Base-by-base conservation (phyloP, 352 stramenopile genomes). In the Globisporangium cylindrosporum region DNA sequence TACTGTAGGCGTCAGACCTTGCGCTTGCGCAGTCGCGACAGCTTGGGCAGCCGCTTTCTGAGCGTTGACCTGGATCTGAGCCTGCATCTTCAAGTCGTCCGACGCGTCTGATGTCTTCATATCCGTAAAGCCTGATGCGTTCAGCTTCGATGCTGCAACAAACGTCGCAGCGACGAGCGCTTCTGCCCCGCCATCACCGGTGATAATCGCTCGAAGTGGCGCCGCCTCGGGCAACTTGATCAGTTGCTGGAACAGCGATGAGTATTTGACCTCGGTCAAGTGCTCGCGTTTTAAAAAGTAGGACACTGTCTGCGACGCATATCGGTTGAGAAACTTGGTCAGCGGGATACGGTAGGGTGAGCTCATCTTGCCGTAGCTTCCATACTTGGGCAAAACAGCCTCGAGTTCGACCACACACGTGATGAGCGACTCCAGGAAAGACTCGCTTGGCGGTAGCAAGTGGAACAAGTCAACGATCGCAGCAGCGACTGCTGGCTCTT, bases 381-480 rank as follows among this genome's bases (percentile, higher is more conserved):
- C 93, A 66, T 98, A 99, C 58, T 85, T 84, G 1, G 89, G 90
- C 22, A 99, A 75, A 32, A 96, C 92, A 22, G 87, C 77, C 68
- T 99, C 96, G 7, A 99, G 78, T 64, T 98, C 91, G 14, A 99
- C 89, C 7, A 98, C 97, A 60, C 89, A 97, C 66, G 97, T 97
- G 49, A 99, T 96, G 25, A 99, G 81, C 20, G 90, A 86, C 67
- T 99, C 96, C 41, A 99, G 81, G 75, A 99, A 99, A 4, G 94
- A 90, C 66, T 96, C 88, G 54, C 97, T 97, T 25, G 96, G 88
- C 22, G 97, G 97, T 24, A 99, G 81, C 59, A 98, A 81, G 46
- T 98, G 81, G 77, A 99, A 99, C 6, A 99, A 82, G 71, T 98
- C 91, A 54, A 99, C 90, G 49, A 99, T 97, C 49, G 94, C 92